Evolutionary conservation across 441 rosid genomes (phyloP).

Genomic region (Corymbia citriodora): DNA sequence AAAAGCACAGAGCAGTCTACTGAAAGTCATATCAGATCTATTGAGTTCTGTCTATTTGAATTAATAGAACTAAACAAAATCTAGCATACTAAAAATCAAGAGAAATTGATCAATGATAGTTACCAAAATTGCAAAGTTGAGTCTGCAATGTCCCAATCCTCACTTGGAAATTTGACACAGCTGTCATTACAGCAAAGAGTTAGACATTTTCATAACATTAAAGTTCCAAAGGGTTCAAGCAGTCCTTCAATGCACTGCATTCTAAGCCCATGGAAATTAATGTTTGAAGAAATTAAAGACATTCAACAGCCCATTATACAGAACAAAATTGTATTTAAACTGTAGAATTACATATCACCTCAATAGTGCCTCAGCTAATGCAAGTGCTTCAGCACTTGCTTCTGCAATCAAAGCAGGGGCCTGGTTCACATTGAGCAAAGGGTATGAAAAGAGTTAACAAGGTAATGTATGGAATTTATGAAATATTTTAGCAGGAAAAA

Average conservation of each 20-base stretch:
- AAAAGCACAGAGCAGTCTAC: background rate
- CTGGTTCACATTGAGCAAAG: slow-evolving; percentile 29
- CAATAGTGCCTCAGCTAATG: slow-evolving; percentile 70
- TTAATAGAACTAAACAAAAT: background rate
- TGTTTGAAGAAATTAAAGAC: background rate
- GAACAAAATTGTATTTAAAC: background rate
- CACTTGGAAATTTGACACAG: slow-evolving; percentile 91
- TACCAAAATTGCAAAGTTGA: slow-evolving; percentile 99
- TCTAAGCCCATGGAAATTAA: background rate
- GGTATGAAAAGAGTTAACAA: slow-evolving; percentile 3
- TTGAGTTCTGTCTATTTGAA: background rate
- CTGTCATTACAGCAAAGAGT: slow-evolving; percentile 35
- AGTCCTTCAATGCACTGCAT: background rate
- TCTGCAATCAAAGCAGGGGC: slow-evolving; percentile 87
- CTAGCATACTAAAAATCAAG: background rate
- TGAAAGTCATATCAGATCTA: background rate
- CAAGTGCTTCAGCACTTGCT: slow-evolving; percentile 80
- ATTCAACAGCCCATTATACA: background rate
- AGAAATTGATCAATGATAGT: background rate
- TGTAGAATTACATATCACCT: slow-evolving; percentile 40
- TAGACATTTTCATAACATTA: background rate
- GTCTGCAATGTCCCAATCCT: slow-evolving; percentile 97
- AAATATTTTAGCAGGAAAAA: background rate
- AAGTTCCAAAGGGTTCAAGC: background rate
- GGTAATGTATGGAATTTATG: background rate